These are phyloP conservation scores for Aspergillus indologenus DNA, from an alignment of 495 filamentous ascomycete genomes.

Conservation along the genomic window DNA sequence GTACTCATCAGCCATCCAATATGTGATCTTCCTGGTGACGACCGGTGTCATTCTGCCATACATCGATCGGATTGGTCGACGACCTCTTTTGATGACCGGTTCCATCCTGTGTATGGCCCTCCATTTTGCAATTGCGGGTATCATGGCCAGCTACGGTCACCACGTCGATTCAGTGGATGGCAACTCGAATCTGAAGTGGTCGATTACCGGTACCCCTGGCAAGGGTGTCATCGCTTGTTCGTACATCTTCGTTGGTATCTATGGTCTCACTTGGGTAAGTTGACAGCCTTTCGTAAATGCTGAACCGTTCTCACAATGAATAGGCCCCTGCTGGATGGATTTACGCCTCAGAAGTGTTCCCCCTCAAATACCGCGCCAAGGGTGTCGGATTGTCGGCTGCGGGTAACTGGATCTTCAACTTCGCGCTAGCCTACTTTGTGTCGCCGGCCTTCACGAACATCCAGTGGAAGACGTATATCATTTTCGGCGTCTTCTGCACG, in stretches of 20 bases:
- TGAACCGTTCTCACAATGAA: no score
- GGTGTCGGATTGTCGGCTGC: constrained; percentile 67
- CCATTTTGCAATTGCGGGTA: constrained; percentile 62
- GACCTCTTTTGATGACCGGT: constrained; percentile 65
- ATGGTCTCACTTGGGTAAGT: constrained; percentile 61
- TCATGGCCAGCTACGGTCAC: constrained; percentile 47
- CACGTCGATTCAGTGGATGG: constrained; percentile 56
- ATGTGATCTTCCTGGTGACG: constrained; percentile 72
- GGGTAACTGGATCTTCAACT: constrained; percentile 76
- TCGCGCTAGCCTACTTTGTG: constrained; percentile 71
- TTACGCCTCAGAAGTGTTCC: constrained; percentile 75
- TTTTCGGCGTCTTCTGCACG: constrained; percentile 72
- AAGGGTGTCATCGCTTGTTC: constrained; percentile 73
- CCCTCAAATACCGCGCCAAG: constrained; percentile 67
- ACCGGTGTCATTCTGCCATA: constrained; percentile 65
- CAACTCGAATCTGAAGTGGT: constrained; percentile 65
- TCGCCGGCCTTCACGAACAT: constrained; percentile 69
- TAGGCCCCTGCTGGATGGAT: constrained; percentile 69
- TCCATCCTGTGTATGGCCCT: constrained; percentile 62
- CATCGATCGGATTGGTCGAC: constrained; percentile 73
- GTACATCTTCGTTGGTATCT: constrained; percentile 75
- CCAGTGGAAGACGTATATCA: constrained; percentile 67
- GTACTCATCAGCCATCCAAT: constrained; percentile 68
- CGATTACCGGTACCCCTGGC: constrained; percentile 55
- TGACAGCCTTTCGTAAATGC: no score